Conservation (phyloP, 108 stramenopile species). For the Fistulifera solaris region DNA sequence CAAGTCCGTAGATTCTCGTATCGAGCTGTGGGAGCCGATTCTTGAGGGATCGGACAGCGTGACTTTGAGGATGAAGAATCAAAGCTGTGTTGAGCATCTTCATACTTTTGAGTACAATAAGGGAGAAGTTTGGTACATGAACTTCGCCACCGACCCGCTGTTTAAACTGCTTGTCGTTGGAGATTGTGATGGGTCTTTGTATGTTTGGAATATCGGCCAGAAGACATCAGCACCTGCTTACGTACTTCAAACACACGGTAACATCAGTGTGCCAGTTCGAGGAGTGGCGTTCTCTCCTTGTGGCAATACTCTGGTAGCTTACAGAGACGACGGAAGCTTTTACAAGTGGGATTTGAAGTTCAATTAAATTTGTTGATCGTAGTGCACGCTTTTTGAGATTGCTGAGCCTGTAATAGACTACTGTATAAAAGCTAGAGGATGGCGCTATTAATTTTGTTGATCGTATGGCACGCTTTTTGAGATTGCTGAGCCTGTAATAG, state of each 20-base stretch:
- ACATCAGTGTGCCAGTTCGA: background rate
- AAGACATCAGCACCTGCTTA: background rate
- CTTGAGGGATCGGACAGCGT: background rate
- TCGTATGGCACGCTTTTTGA: background rate
- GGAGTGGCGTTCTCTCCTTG: background rate
- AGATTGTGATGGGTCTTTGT: constrained; percentile 50
- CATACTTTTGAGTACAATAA: constrained; percentile 13
- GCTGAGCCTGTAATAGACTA: background rate
- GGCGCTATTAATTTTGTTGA: background rate
- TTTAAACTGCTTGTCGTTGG: constrained; percentile 52
- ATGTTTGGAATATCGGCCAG: constrained; percentile 46
- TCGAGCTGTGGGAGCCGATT: constrained; percentile 62
- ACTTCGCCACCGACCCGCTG: constrained; percentile 41
- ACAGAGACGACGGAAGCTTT: background rate
- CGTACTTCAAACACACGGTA: background rate
- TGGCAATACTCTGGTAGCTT: background rate
- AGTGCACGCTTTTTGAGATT: background rate
- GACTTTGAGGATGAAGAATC: background rate
- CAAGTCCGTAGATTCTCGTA: constrained; percentile 49
- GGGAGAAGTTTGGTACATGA: constrained; percentile 56
- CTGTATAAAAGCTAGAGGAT: background rate
- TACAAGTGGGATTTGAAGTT: background rate
- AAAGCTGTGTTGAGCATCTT: background rate
- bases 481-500: background rate
- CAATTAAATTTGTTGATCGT: background rate